Conservation (phyloP, 2,329 filamentous ascomycete genomes). For the Fusarium sp. region DNA sequence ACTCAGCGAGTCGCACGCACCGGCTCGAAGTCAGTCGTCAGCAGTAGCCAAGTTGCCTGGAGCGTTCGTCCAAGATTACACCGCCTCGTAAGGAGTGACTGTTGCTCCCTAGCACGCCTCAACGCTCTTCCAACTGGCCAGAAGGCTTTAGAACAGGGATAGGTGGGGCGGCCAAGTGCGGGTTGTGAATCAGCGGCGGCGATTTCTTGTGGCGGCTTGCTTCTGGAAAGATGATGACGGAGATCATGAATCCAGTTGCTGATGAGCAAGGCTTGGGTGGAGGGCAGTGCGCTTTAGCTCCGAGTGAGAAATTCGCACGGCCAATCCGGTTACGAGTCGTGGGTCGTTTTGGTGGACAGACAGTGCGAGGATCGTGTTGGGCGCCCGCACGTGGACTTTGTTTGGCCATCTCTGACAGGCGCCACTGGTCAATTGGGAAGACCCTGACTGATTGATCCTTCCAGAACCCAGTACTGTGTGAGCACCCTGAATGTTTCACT, state of each 20-base stretch:
- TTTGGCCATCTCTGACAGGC: constrained; percentile 33
- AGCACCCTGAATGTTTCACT: constrained; percentile 7
- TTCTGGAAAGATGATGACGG: constrained; percentile 28
- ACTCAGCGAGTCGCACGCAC: background rate
- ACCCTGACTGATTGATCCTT: constrained; percentile 26
- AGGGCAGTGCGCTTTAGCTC: constrained; percentile 4
- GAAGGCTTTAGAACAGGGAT: constrained; percentile 13
- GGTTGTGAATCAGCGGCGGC: constrained; percentile 30
- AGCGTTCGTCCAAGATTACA: constrained; percentile 23
- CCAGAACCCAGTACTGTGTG: constrained; percentile 23
- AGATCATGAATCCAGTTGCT: constrained; percentile 1
- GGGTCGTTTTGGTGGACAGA: constrained; percentile 16
- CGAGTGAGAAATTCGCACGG: background rate
- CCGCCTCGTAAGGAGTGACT: constrained; percentile 34
- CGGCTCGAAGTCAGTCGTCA: background rate
- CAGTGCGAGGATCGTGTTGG: constrained; percentile 14
- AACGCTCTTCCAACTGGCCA: constrained; percentile 25
- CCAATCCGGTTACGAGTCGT: constrained; percentile 5
- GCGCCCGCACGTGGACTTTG: constrained; percentile 36
- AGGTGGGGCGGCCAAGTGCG: constrained; percentile 23
- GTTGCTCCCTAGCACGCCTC: constrained; percentile 23
- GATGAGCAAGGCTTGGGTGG: constrained; percentile 7
- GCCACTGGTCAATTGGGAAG: constrained; percentile 34
- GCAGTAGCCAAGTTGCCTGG: background rate
- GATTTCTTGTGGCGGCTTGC: constrained; percentile 36